Conservation (phyloP, 1,139 yeast species). For the Diutina pseudorugosa region DNA sequence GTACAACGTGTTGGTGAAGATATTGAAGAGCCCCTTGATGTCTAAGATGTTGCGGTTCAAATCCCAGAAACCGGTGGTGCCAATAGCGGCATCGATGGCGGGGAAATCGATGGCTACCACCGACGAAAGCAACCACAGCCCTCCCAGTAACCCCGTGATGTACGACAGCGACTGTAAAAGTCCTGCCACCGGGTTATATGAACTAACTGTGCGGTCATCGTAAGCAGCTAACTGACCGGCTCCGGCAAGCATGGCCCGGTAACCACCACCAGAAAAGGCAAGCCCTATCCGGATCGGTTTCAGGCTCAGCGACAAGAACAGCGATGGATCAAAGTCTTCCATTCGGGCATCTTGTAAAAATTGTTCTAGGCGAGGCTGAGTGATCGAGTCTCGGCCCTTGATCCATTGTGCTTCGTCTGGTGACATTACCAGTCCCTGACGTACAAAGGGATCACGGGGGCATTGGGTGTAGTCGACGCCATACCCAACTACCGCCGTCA, state of each 20-base stretch:
- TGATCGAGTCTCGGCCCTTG: slow-evolving; percentile 14
- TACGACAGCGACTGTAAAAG: slow-evolving; percentile 63
- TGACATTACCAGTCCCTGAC: neutral
- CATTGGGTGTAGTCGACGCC: neutral
- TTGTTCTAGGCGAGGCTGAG: slow-evolving; percentile 19
- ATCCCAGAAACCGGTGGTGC: neutral
- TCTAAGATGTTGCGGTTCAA: slow-evolving; percentile 1
- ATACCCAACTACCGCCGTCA: neutral
- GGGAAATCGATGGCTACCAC: slow-evolving; percentile 55
- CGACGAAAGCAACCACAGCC: slow-evolving; percentile 76
- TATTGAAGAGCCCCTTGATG: neutral
- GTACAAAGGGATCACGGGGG: neutral
- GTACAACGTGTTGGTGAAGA: neutral
- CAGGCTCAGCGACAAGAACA: slow-evolving; percentile 17
- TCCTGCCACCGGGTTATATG: slow-evolving; percentile 55
- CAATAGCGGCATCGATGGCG: neutral
- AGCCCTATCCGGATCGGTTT: slow-evolving; percentile 24
- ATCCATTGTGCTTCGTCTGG: slow-evolving; percentile 7
- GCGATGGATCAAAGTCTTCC: slow-evolving; percentile 20
- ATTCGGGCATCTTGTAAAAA: slow-evolving; percentile 26
- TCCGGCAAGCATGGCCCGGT: slow-evolving; percentile 32
- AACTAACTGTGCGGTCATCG: slow-evolving; percentile 19
- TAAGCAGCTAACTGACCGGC: slow-evolving; percentile 29
- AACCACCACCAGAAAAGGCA: slow-evolving; percentile 36
- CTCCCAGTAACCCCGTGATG: slow-evolving; percentile 75